A percentile compares a stretch with the other conserved stretches of the same genome.
Evolutionary conservation across 1,284 basidiomycete genomes (phyloP).

Genomic region (Mycena citricolor): DNA sequence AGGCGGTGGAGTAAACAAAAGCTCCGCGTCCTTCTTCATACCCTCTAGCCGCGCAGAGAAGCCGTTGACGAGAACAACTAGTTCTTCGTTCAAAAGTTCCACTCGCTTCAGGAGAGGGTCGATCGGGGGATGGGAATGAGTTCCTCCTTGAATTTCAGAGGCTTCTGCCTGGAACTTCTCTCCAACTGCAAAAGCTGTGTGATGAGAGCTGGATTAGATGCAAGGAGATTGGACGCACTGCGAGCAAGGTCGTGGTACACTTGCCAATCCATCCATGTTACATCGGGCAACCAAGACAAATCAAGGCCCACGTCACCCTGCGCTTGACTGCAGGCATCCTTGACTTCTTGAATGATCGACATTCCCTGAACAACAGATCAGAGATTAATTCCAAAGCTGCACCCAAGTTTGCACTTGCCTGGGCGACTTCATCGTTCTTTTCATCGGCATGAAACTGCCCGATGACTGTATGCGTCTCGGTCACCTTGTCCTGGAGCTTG

Average conservation of each 20-base stretch:
- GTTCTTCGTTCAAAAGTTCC: slow-evolving; percentile 52
- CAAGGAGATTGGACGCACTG: slow-evolving; percentile 35
- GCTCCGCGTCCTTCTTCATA: slow-evolving; percentile 42
- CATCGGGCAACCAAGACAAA: slow-evolving; percentile 80
- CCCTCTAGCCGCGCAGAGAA: slow-evolving; percentile 52
- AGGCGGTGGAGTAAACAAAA: slow-evolving; percentile 30
- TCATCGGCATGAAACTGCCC: slow-evolving; percentile 53
- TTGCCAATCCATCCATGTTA: slow-evolving; percentile 75
- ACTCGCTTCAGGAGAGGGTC: slow-evolving; percentile 54
- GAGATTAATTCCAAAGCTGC: slow-evolving; percentile 9
- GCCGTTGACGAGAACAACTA: slow-evolving; percentile 58
- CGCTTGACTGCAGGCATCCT: slow-evolving; percentile 54
- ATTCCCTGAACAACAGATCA: slow-evolving; percentile 28
- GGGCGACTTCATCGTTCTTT: slow-evolving; percentile 49
- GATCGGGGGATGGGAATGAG: slow-evolving; percentile 46
- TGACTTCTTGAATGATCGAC: slow-evolving; percentile 41
- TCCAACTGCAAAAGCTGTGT: slow-evolving; percentile 34
- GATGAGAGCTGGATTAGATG: not conserved
- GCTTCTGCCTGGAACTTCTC: slow-evolving; percentile 50
- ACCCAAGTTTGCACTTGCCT: slow-evolving; percentile 41
- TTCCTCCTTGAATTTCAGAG: slow-evolving; percentile 54
- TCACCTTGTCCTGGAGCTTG: slow-evolving; percentile 57
- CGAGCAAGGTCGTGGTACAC: slow-evolving; percentile 66
- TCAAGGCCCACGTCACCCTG: slow-evolving; percentile 72
- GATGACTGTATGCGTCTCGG: slow-evolving; percentile 49